A percentile compares a stretch with the other conserved stretches of the same genome.
Evolutionary conservation across 2,329 filamentous ascomycete genomes (phyloP).

Genomic region (Sclerotinia minor): DNA sequence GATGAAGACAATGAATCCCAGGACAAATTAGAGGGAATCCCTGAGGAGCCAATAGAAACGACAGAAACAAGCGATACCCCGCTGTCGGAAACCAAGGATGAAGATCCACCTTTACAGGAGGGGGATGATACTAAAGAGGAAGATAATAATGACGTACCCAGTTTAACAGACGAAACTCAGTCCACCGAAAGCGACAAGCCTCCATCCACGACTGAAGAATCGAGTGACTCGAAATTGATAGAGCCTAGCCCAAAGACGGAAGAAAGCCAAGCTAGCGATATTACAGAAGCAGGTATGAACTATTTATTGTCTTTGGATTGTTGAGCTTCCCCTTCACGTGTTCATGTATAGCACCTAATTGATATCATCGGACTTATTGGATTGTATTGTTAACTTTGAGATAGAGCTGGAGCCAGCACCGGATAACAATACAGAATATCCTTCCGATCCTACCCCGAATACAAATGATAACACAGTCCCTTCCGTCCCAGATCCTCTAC

Average conservation of each 20-base stretch:
- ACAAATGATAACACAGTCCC: neutral
- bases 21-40: slow-evolving; percentile 12
- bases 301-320: neutral
- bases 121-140: neutral
- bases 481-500: neutral
- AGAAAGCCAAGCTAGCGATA: slow-evolving; percentile 1
- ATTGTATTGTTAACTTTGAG: slow-evolving; percentile 7
- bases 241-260: neutral
- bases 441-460: slow-evolving; percentile 1
- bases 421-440: neutral
- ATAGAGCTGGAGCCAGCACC: neutral
- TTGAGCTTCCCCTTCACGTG: slow-evolving; percentile 11
- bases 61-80: slow-evolving; percentile 21
- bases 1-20: slow-evolving; percentile 13
- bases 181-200: neutral
- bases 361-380: neutral
- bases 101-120: neutral
- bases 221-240: slow-evolving; percentile 9
- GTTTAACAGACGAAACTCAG: neutral
- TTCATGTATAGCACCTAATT: neutral
- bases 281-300: slow-evolving; percentile 20
- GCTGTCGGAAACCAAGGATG: slow-evolving; percentile 9
- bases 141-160: neutral
- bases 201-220: neutral
- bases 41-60: slow-evolving; percentile 17